These are phyloP conservation scores for Kurtzmaniella natalensis DNA, from an alignment of 1,139 yeast species.

Conservation along the genomic window DNA sequence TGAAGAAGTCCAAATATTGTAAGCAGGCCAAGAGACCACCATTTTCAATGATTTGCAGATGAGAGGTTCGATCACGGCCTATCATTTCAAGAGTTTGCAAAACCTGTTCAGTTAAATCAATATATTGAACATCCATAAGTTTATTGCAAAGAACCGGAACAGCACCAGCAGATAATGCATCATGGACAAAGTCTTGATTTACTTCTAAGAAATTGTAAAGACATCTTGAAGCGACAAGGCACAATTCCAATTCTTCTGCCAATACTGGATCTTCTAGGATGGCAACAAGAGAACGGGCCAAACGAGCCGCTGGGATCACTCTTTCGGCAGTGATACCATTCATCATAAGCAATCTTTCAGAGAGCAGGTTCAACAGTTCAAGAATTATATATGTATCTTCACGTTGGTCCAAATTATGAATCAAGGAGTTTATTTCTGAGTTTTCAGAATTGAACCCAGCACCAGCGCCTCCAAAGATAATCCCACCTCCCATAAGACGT, in stretches of 20 bases:
- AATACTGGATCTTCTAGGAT: slow-evolving; percentile 57
- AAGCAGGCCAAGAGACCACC: slow-evolving; percentile 69
- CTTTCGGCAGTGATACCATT: slow-evolving; percentile 61
- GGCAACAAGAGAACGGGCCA: slow-evolving; percentile 53
- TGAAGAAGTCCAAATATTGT: slow-evolving; percentile 79
- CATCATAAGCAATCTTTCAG: slow-evolving; percentile 65
- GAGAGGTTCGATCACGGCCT: slow-evolving; percentile 51
- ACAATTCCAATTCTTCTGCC: slow-evolving; percentile 70
- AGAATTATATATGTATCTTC: slow-evolving; percentile 45
- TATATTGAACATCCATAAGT: slow-evolving; percentile 70
- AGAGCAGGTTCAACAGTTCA: slow-evolving; percentile 60
- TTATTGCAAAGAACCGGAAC: slow-evolving; percentile 65
- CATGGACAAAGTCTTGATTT: slow-evolving; percentile 59
- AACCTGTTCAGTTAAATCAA: slow-evolving; percentile 92
- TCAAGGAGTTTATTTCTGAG: slow-evolving; percentile 36
- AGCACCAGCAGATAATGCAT: slow-evolving; percentile 63
- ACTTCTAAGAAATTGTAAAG: slow-evolving; percentile 79
- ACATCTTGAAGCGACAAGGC: slow-evolving; percentile 81
- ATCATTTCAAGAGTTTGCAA: slow-evolving; percentile 71
- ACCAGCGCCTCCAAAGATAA: slow-evolving; percentile 26
- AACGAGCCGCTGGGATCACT: slow-evolving; percentile 54
- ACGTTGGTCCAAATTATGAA: slow-evolving; percentile 39
- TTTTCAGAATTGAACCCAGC: slow-evolving; percentile 9
- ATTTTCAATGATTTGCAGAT: slow-evolving; percentile 44
- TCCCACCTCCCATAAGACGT: slow-evolving; percentile 35